These are phyloP conservation scores for Scytalidium lignicola DNA, from an alignment of 2,329 filamentous ascomycete species.

Conservation along the genomic window DNA sequence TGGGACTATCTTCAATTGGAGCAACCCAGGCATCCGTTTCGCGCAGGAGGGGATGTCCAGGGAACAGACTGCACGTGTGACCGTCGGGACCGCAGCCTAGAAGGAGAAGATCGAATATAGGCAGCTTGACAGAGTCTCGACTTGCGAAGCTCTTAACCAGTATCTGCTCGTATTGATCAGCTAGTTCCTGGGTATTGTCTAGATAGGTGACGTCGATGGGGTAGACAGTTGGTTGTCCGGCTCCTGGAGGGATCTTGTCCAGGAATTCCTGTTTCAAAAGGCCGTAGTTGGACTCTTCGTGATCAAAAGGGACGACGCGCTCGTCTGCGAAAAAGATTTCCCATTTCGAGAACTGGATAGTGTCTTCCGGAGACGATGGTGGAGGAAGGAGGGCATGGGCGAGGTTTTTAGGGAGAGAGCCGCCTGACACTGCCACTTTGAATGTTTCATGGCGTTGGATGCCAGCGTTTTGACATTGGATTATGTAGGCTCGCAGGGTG, in stretches of 20 bases:
- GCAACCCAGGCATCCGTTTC: slow-evolving; percentile 90
- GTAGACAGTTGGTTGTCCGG: slow-evolving; percentile 65
- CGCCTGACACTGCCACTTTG: slow-evolving; percentile 89
- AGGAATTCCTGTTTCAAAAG: slow-evolving; percentile 84
- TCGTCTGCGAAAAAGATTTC: slow-evolving; percentile 99
- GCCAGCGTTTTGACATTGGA: slow-evolving; percentile 75
- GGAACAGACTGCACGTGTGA: slow-evolving; percentile 96
- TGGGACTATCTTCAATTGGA: slow-evolving; percentile 86
- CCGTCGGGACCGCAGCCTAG: slow-evolving; percentile 94
- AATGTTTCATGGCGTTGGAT: slow-evolving; percentile 77
- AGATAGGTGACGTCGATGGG: slow-evolving; percentile 65
- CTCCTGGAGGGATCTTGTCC: slow-evolving; percentile 71
- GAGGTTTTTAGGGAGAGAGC: slow-evolving; percentile 84
- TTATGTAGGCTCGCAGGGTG: slow-evolving; percentile 75
- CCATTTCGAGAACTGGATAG: slow-evolving; percentile 78
- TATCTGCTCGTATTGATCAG: slow-evolving; percentile 86
- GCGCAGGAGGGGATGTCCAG: slow-evolving; percentile 77
- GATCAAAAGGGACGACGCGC: slow-evolving; percentile 85
- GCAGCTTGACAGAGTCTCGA: slow-evolving; percentile 88
- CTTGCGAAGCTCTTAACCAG: slow-evolving; percentile 83
- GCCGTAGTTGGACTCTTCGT: slow-evolving; percentile 90
- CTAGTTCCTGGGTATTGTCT: slow-evolving; percentile 82
- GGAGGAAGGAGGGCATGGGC: slow-evolving; percentile 72
- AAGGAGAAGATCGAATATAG: slow-evolving; percentile 90
- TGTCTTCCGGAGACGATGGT: slow-evolving; percentile 48